Conservation (phyloP, 495 filamentous ascomycete species). For the Penicillium pancosmium region DNA sequence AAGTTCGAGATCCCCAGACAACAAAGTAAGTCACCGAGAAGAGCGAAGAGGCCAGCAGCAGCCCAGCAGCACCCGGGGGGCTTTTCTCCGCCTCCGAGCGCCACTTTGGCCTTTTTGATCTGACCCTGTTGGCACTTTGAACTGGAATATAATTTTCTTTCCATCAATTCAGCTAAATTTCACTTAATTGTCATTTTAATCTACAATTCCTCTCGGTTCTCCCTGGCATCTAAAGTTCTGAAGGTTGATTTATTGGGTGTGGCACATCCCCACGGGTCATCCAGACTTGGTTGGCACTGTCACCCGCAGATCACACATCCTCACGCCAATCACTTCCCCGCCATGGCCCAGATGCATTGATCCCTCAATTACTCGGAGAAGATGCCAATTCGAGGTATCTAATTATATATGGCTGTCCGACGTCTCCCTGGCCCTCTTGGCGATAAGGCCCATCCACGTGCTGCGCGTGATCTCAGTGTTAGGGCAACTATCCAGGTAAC, state of each 20-base stretch:
- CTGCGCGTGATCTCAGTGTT: background rate
- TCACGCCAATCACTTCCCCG: conserved; percentile 1
- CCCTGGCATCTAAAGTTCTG: background rate
- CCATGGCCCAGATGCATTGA: background rate
- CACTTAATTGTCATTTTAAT: background rate
- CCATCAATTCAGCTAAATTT: background rate
- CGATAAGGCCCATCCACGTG: background rate
- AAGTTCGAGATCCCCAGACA: conserved; percentile 37
- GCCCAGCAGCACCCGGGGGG: conserved; percentile 36
- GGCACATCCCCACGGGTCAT: conserved; percentile 1
- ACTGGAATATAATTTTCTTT: no score
- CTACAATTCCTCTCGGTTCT: background rate
- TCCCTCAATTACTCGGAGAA: background rate
- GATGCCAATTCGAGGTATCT: background rate
- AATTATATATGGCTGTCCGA: background rate
- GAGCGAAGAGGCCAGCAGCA: conserved; percentile 21
- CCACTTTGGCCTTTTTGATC: no score
- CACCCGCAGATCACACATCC: conserved; percentile 2
- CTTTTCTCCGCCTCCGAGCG: conserved; percentile 34
- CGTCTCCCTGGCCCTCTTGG: background rate
- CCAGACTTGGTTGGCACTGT: background rate
- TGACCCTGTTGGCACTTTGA: no score
- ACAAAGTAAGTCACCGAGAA: conserved; percentile 34
- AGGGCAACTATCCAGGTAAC: no score
- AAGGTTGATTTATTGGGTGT: background rate